A percentile compares a stretch with the other conserved stretches of the same genome.
Conservation (phyloP, 164 flowering plant genomes). For the Vitis labrusca region DNA sequence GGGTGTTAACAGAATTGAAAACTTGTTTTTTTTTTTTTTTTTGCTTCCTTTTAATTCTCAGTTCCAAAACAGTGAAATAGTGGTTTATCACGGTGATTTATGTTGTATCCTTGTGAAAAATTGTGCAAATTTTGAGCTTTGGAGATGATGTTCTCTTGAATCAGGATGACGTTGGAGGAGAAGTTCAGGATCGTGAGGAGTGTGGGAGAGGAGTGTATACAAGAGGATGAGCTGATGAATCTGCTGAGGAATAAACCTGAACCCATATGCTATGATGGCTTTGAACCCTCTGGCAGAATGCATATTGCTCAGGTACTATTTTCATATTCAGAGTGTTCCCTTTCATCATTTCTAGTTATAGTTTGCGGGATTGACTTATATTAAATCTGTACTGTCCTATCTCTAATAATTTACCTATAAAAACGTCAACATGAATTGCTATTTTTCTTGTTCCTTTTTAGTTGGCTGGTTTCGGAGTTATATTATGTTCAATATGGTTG, state of each 20-base stretch:
- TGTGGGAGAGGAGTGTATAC: slow-evolving; percentile 85
- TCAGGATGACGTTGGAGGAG: slow-evolving; percentile 53
- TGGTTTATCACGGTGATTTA: neutral
- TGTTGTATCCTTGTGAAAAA: neutral
- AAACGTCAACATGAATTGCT: neutral
- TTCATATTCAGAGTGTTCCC: neutral
- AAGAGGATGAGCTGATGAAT: slow-evolving; percentile 68
- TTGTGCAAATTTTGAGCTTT: neutral
- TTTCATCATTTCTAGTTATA: neutral
- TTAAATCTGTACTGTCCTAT: neutral
- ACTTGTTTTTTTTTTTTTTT: no score
- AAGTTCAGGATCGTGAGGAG: slow-evolving; percentile 59
- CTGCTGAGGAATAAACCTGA: slow-evolving; percentile 61
- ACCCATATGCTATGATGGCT: slow-evolving; percentile 82
- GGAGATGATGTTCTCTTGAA: neutral
- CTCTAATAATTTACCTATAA: no score
- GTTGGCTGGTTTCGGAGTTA: no score
- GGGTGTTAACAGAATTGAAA: no score
- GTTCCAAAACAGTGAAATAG: no score
- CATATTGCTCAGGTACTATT: slow-evolving; percentile 77
- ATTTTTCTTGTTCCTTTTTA: neutral
- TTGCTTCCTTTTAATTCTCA: no score
- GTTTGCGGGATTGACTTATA: neutral
- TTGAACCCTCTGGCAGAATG: slow-evolving; percentile 93
- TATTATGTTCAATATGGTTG: neutral